A percentile compares a stretch with the other conserved stretches of the same genome.
Conservation (phyloP, 2,329 filamentous ascomycete species). For the Paecilomyces niveus region DNA sequence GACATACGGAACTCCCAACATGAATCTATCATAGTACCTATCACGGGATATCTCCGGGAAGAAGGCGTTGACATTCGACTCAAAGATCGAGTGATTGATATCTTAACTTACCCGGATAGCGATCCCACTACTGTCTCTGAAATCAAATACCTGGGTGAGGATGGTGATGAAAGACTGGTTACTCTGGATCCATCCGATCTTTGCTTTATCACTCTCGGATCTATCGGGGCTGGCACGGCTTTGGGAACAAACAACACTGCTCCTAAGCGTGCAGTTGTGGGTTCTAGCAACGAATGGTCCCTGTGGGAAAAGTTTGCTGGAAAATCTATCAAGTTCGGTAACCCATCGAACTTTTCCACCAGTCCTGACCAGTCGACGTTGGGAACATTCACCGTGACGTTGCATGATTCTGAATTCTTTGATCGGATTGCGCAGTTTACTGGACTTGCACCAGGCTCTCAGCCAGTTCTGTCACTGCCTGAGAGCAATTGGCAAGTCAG, state of each 20-base stretch:
- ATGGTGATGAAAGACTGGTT: conserved; percentile 14
- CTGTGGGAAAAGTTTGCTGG: conserved; percentile 30
- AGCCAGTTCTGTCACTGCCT: conserved; percentile 22
- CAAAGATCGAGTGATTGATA: conserved; percentile 13
- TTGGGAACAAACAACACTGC: conserved; percentile 23
- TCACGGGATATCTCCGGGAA: conserved; percentile 15
- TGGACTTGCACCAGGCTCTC: not conserved
- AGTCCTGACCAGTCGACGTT: conserved; percentile 29
- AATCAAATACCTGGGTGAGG: conserved; percentile 14
- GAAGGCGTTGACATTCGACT: conserved; percentile 21
- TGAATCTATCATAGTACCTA: conserved; percentile 17
- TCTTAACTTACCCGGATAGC: conserved; percentile 12
- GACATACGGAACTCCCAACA: conserved; percentile 18
- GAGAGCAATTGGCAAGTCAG: conserved; percentile 37
- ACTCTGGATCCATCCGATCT: conserved; percentile 26
- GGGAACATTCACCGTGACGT: conserved; percentile 37
- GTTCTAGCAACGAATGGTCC: conserved; percentile 26
- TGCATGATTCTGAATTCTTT: conserved; percentile 26
- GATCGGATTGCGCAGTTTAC: not conserved
- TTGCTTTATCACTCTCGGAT: conserved; percentile 34
- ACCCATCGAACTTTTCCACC: conserved; percentile 36
- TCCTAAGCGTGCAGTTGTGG: conserved; percentile 1
- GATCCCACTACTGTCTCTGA: conserved; percentile 22
- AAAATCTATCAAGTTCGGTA: conserved; percentile 28
- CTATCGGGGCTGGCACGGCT: conserved; percentile 25